Base-by-base conservation (phyloP, 225 moss, liverwort and hornwort species). In the Neckera pumila region DNA sequence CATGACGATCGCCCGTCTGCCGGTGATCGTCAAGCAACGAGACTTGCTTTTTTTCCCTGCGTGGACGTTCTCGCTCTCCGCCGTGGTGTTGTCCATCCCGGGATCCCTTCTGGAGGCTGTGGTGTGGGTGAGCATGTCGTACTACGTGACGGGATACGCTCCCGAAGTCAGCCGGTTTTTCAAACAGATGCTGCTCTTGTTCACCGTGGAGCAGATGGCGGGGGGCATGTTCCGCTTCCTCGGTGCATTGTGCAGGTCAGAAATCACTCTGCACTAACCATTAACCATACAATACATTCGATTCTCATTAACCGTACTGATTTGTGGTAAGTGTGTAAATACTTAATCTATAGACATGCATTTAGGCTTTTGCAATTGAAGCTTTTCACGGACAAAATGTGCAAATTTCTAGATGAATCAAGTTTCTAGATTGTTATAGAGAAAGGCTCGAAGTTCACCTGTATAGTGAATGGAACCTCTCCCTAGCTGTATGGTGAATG, bases 1-100 rank as follows among this genome's bases (percentile, higher is more conserved):
- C 47, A 88, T 95, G 94, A 94, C 94, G 36, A 94, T 95, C 33
- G 47, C 65, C 7, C 94, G 98, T 34, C 91, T 98, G 42, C 98
- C 98, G 17, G 95, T 96, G 51, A 93, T 96, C 70, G 87, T 94
- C 88, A 96, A 95, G 91, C 97, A 98, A 51, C 94, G 98, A 43
- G 95, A 97, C 79, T 66, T 97, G 70, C 91, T 96, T 20, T 97
- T 98, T 73, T 96, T 96, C n/a, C 98, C 98, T 8, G 92, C 95
- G 9, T 98, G 98, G 98, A 89, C 94, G 23, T 98, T 89, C 88
- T 91, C 91, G 13, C 28, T 96, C 10, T 91, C 98, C 20, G 92
- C 91, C 26, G 85, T 93, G 69, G 82, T 96, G 53, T 83, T 97
- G 70, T 93, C 92, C 86, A 90, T 98, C 54, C 98, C 98, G 17